Evolutionary conservation across 2,329 filamentous ascomycete species (phyloP), one percentile per base, ranked within the genome.

Genomic region (Periglandula ipomoeae): DNA sequence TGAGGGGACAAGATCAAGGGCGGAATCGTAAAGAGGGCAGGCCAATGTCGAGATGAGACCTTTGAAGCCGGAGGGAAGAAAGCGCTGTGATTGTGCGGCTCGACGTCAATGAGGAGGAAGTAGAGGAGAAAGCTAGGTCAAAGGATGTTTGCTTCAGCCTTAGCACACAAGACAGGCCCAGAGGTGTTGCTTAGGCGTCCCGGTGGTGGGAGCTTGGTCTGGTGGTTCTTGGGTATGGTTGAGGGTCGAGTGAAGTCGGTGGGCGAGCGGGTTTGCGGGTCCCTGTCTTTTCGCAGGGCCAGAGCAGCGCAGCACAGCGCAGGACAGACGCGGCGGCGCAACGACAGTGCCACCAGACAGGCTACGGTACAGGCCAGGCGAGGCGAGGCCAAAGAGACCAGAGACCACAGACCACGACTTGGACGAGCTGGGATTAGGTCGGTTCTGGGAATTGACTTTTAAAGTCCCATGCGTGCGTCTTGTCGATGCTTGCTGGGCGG

Each of bases 61-160:
- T 41, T 20, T 43, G 45, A 37, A 42, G 27, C 35, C 5, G 11
- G 38, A 30, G 19, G 20, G 38, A 32, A 32, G 24, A 35, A 30
- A 30, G 50, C 38, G 45, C 23, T 15, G 46, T 43, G 46, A 43
- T 13, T 30, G 32, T 44, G 38, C 43, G 30, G 49, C 44, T 50
- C 43, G 10, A 35, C 24, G 51, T 51, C 46, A 47, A 52, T 44
- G 22, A 34, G 23, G 20, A 10, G 43, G 43, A 26, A 41, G 37
- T 17, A 44, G 48, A 39, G 38, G 35, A 41, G 17, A 45, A 30
- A 49, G 39, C 23, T 34, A 38, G 51, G 44, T 44, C 20, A 24
- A 45, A 35, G 34, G 47, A 51, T 49, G 49, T 49, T 44, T 51
- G 49, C 45, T 48, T 45, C 50, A 50, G 48, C 45, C 50, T 52